Evolutionary conservation across 2,329 filamentous ascomycete species (phyloP), one percentile per base, ranked within the genome.

Genomic region (Penicillium sp.): DNA sequence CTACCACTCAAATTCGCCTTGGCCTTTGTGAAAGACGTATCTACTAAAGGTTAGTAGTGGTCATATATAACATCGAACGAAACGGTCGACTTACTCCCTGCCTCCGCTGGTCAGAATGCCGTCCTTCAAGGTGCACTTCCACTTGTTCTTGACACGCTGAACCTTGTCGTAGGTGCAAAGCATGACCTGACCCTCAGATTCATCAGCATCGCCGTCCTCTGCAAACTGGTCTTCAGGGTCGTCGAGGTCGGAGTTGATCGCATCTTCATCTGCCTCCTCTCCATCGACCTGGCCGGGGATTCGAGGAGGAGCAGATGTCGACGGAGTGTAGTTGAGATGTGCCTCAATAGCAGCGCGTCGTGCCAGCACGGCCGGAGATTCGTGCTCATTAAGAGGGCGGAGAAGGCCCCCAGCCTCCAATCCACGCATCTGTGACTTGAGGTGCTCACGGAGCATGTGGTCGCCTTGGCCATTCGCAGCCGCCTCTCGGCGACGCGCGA

Each of bases 111-210:
- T 96, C 64, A 99, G 82, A 18, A 99, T 90, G 20, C 94, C 94
- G 69, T 99, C 94, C 79, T 97, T 97, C 61, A 99, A 85, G 1
- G 91, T 92, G 77, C 94, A 99, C 89, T 99, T 99, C 90, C 90
- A 94, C 85, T 94, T 99, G 79, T 97, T 99, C 86, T 99, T 99
- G 68, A 97, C 94, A 46, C 94, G 85, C 77, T 97, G 93, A 9
- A 99, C 94, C 80, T 99, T 99, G 80, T 99, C 94, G 73, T 99
- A 99, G 72, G 96, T 97, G 80, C 94, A 99, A 40, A 99, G 86
- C 90, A 99, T 97, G 71, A 95, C 92, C 65, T 96, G 89, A 1
- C 88, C 87, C 62, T 89, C 84, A 33, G 87, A 85, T 42, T 96
- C 92, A 57, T 95, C 91, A 14, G 92, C 90, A 49, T 94, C 92